Conservation (phyloP, 192 early-diverging fungal species). For the Borealophlyctis nickersoniae region DNA sequence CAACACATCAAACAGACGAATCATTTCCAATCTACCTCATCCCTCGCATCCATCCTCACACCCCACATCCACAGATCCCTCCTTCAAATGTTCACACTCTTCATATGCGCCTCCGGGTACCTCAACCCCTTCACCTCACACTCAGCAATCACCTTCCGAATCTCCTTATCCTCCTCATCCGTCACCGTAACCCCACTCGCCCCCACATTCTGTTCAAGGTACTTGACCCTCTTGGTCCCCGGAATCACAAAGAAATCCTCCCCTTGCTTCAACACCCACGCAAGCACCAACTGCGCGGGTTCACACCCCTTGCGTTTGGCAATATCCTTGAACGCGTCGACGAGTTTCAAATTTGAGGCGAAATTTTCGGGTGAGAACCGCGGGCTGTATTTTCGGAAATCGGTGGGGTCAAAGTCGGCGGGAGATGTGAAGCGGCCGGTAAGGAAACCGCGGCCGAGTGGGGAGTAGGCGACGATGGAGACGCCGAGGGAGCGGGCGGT, state of each 20-base stretch:
- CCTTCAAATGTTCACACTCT: conserved; percentile 19
- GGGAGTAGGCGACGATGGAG: conserved; percentile 55
- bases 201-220: conserved; percentile 30
- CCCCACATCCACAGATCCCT: no score
- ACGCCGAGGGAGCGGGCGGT: conserved; percentile 71
- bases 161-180: conserved; percentile 23
- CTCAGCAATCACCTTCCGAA: conserved; percentile 15
- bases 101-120: conserved; percentile 19
- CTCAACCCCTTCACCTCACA: conserved; percentile 20
- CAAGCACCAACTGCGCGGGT: conserved; percentile 50
- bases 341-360: conserved; percentile 54
- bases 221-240: conserved; percentile 29
- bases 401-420: conserved; percentile 47
- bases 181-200: conserved; percentile 23
- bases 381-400: conserved; percentile 47
- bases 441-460: conserved; percentile 67
- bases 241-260: conserved; percentile 36
- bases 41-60: no score
- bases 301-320: conserved; percentile 46
- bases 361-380: conserved; percentile 57
- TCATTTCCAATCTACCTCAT: no score
- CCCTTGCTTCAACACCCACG: conserved; percentile 57
- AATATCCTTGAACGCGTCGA: conserved; percentile 44
- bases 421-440: conserved; percentile 53
- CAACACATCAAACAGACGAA: no score